Evolutionary conservation across 495 filamentous ascomycete species (phyloP).

Genomic region (Tuber indicum): DNA sequence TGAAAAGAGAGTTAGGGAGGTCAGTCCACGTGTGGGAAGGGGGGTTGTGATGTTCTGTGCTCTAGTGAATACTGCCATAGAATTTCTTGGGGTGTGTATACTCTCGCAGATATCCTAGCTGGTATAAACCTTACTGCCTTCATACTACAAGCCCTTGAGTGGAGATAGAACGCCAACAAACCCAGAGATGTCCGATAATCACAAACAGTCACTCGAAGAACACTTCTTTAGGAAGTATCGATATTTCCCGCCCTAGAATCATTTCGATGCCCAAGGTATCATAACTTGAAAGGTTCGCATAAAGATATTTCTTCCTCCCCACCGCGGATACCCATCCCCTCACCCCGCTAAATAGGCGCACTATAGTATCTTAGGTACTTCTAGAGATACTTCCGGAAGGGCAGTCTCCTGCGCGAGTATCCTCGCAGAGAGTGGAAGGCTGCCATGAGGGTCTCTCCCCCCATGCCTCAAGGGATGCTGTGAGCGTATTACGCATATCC

Average conservation of each 20-base stretch:
- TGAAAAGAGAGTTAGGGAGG: constrained; percentile 18
- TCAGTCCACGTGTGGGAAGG: constrained; percentile 22
- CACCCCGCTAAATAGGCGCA: not conserved
- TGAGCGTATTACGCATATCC: too few species aligned
- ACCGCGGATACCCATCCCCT: not conserved
- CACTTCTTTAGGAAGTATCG: not conserved
- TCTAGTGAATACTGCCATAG: not conserved
- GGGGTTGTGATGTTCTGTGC: constrained; percentile 1
- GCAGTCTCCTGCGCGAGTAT: too few species aligned
- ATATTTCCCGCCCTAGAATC: not conserved
- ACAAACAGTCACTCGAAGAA: not conserved
- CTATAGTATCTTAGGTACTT: too few species aligned
- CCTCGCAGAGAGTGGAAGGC: too few species aligned
- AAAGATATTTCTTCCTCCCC: not conserved
- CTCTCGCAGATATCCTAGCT: not conserved
- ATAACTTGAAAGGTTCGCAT: not conserved
- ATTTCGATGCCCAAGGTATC: not conserved
- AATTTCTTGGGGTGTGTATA: not conserved
- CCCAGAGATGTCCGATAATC: not conserved
- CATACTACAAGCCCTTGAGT: not conserved
- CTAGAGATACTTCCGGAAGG: not conserved
- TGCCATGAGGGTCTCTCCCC: too few species aligned
- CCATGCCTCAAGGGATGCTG: too few species aligned
- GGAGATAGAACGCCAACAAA: not conserved
- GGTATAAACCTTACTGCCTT: not conserved